phyloP scores from a whole-genome alignment of 169 alveolate species.

The Plasmodium inui region DNA sequence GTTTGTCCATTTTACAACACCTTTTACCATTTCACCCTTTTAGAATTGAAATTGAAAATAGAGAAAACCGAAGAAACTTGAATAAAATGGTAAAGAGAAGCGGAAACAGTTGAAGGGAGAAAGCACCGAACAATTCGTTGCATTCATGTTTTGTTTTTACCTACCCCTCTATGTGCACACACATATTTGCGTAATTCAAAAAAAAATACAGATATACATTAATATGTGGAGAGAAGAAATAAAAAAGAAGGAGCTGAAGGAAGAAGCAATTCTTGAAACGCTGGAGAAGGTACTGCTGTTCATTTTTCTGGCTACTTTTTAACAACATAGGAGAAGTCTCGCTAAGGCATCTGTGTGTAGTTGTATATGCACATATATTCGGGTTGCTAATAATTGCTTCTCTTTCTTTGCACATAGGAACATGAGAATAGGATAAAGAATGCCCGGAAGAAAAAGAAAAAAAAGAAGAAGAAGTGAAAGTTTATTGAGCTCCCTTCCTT shows the following conservation, averaged over 20 bases:
- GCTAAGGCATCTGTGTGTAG: neutral
- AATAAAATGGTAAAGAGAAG: slow-evolving; percentile 51
- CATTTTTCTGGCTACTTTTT: neutral
- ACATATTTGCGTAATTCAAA: slow-evolving; percentile 8
- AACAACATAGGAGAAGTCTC: neutral
- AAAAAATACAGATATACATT: slow-evolving; percentile 32
- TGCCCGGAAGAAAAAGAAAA: slow-evolving; percentile 21
- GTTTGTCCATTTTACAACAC: slow-evolving; percentile 3
- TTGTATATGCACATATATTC: neutral
- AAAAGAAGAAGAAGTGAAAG: slow-evolving; percentile 45
- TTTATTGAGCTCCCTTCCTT: neutral
- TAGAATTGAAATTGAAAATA: slow-evolving; percentile 74
- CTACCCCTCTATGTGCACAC: neutral
- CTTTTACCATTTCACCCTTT: neutral
- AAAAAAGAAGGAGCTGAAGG: slow-evolving; percentile 41
- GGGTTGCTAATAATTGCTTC: neutral
- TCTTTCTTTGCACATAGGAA: slow-evolving; percentile 14
- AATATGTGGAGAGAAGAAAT: slow-evolving; percentile 70
- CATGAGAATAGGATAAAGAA: slow-evolving; percentile 52
- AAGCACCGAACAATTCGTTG: neutral
- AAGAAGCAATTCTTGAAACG: slow-evolving; percentile 52
- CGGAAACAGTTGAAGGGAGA: neutral
- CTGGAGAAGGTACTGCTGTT: slow-evolving; percentile 51
- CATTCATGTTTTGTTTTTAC: neutral
- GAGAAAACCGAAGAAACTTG: slow-evolving; percentile 44